Base-by-base conservation (phyloP, 1,284 basidiomycete species). In the Melampsora americana region DNA sequence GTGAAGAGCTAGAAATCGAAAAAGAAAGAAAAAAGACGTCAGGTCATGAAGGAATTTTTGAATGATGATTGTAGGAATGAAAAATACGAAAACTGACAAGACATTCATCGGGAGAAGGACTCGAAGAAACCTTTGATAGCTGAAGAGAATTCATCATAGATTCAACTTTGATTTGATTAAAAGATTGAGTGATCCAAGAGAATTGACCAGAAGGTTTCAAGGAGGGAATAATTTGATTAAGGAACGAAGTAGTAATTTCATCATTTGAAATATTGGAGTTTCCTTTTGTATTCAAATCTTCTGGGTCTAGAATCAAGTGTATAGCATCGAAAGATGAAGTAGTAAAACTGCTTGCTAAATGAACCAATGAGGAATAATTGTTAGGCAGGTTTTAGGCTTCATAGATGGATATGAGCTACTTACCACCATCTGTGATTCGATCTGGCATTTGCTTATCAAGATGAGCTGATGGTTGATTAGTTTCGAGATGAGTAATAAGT, bases 401-500 rank as follows among this genome's bases (percentile, higher is more conserved):
- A 28, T 14, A 30, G 30, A 9, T 26, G 9, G 1, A n/a, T 2
- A 66, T 18, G 12, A 66, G 5, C 32, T n/a, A 48, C 72, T 46
- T 44, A 74, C 72, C 72, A 53, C 72, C 72, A 56, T 74, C 72
- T 53, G 65, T 56, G 23, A 74, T 67, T 42, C 72, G 42, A 66
- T 74, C 72, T 42, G 42, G 28, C 20, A 74, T 62, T 30, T 74
- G 72, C 50, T 61, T 66, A 20, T 74, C 72, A 42, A 74, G 20
- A 5, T 50, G 6, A 26, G n/a, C 64, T 30, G 62, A 48, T 9
- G 62, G 60, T 46, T 23, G 46, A 59, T 74, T 35, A 50, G 35
- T 61, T 32, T 88, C 87, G 68, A 91, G 83, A 77, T 86, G 84
- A 3, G 87, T 85, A 69, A 92, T 86, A 77, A 90, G 83, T 5